Evolutionary conservation across 768 basidiomycete genomes (phyloP), one percentile per base, ranked within the genome.

Genomic region (Coprinopsis sp.): DNA sequence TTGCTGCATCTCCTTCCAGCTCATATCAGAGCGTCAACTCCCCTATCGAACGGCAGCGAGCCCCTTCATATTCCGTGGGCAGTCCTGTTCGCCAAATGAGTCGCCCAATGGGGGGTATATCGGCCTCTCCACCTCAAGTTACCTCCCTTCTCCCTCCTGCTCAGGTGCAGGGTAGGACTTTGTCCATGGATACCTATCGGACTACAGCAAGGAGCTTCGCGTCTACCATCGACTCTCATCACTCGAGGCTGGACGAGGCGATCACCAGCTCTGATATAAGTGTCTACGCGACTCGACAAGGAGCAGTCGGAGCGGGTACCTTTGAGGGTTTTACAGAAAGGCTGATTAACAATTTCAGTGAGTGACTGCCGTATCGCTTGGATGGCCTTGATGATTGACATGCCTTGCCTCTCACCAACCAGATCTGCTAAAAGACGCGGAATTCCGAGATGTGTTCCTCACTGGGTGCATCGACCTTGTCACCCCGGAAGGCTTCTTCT

Each of bases 381-480:
- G n/a, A 5, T 10, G 24, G 22, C 23, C 18, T 6, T 21, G 8
- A 8, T 39, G 5, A 6, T 1, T 4, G 11, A 34, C 23, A 38
- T 16, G 25, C 22, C 34, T 37, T 33, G 16, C 33, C 19, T 18
- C 11, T 34, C 25, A 19, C 13, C n/a, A n/a, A n/a, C 44, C 39
- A 73, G 65, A 65, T 51, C 39, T 57, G 37, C 56, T 59, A 34
- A 62, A 59, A 24, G 67, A 70, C 43, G 28, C 53, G 7, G 68
- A 72, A 29, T 71, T 68, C 50, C 59, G 64, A 41, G 70, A 72
- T 47, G 57, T 66, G 29, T 57, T 78, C 27, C 61, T 78, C 19
- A 63, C 65, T 1, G 69, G 66, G 10, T 76, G 64, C 54, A 56
- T 60, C 16, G 69, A 71, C 33, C 77, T 74, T 50, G 66, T 71